Evolutionary conservation across 2,329 filamentous ascomycete species (phyloP).

Genomic region (Berkeleyomyces rouxiae): DNA sequence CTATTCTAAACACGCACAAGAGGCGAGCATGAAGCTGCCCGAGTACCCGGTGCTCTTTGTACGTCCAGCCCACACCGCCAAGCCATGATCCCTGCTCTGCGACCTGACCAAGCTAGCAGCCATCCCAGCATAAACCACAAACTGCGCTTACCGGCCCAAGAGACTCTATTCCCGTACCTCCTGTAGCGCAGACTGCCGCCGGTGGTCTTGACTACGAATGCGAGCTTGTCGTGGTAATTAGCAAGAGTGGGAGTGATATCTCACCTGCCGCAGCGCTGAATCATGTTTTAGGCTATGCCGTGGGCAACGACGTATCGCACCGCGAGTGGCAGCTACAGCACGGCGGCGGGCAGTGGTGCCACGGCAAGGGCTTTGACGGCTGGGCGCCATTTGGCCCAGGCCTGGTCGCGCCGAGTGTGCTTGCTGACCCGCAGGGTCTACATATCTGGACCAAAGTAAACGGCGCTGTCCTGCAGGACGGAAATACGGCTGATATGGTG

Average conservation of each 20-base stretch:
- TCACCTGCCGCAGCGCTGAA: conserved; percentile 48
- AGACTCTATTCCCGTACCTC: conserved; percentile 49
- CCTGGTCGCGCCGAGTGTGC: conserved; percentile 42
- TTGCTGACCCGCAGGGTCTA: conserved; percentile 40
- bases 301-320: conserved; percentile 68
- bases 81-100: not conserved
- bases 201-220: conserved; percentile 60
- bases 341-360: conserved; percentile 52
- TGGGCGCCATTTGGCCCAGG: conserved; percentile 61
- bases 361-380: conserved; percentile 60
- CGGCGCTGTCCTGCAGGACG: conserved; percentile 38
- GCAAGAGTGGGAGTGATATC: conserved; percentile 48
- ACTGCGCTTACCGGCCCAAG: conserved; percentile 48
- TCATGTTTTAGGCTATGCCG: conserved; percentile 57
- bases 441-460: conserved; percentile 43
- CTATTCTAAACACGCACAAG: conserved; percentile 54
- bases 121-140: conserved; percentile 43
- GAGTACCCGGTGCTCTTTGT: conserved; percentile 54
- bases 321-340: conserved; percentile 58
- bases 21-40: conserved; percentile 47
- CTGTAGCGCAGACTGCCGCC: conserved; percentile 45
- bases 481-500: conserved; percentile 40
- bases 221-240: conserved; percentile 59
- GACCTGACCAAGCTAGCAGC: not conserved
- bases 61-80: not conserved